A percentile compares a stretch with the other conserved stretches of the same genome.
These are phyloP conservation scores for Chionographis japonica DNA, from an alignment of 106 monocot species.

Conservation along the genomic window DNA sequence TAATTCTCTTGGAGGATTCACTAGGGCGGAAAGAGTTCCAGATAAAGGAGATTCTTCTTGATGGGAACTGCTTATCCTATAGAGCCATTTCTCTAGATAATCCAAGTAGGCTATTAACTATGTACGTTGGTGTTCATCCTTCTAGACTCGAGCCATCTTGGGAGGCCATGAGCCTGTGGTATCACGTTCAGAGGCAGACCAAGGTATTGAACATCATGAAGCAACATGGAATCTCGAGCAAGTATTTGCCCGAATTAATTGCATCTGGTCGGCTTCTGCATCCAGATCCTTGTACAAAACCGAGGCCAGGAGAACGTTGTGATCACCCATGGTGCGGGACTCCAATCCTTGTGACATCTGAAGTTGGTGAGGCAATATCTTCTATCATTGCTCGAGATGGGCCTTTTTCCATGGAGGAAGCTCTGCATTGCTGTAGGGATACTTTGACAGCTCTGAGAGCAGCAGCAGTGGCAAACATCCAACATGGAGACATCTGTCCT, in stretches of 20 bases:
- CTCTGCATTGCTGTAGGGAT: conserved; percentile 16
- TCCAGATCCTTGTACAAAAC: conserved; percentile 13
- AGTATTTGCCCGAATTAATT: conserved; percentile 13
- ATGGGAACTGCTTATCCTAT: conserved; percentile 7
- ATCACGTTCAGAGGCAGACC: conserved; percentile 23
- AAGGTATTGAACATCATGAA: conserved; percentile 28
- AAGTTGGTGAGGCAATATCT: conserved; percentile 14
- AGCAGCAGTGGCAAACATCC: conserved; percentile 8
- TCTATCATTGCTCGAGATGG: conserved; percentile 14
- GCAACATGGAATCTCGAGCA: conserved; percentile 12
- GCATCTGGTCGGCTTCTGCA: conserved; percentile 15
- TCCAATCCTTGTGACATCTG: conserved; percentile 20
- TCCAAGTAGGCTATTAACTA: conserved; percentile 4
- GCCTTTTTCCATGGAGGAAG: conserved; percentile 13
- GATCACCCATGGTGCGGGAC: conserved; percentile 22
- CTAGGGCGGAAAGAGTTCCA: conserved; percentile 14
- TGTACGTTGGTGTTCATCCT: conserved; percentile 22
- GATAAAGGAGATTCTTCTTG: conserved; percentile 15
- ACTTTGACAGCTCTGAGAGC: conserved; percentile 8
- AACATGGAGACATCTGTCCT: conserved; percentile 22
- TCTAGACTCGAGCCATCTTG: conserved; percentile 23
- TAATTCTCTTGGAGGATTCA: conserved; percentile 17
- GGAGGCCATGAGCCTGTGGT: conserved; percentile 30
- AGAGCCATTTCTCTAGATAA: conserved; percentile 10
- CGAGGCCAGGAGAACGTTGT: conserved; percentile 2